phyloP scores from a whole-genome alignment of 2,329 filamentous ascomycete genomes.

The Nakataea oryzae region DNA sequence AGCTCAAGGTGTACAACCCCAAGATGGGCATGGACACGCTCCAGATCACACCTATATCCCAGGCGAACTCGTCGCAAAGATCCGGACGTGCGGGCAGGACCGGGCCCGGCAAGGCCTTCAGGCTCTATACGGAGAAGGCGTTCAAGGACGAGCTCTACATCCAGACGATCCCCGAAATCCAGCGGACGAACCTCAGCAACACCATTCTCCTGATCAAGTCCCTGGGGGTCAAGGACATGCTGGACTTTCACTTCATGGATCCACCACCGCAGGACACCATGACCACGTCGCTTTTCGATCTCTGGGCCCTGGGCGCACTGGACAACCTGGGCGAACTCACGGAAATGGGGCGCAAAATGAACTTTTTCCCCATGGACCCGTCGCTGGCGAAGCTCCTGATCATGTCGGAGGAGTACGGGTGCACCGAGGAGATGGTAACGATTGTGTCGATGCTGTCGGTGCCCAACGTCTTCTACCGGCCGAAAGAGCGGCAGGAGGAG shows the following conservation, averaged over 20 bases:
- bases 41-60: conserved; percentile 94
- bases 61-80: conserved; percentile 89
- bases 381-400: conserved; percentile 91
- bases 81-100: conserved; percentile 91
- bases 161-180: conserved; percentile 94
- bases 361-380: conserved; percentile 95
- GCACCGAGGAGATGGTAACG: conserved; percentile 95
- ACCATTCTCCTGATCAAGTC: conserved; percentile 92
- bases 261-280: conserved; percentile 97
- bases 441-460: conserved; percentile 98
- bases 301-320: conserved; percentile 89
- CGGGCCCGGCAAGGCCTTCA: conserved; percentile 89
- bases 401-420: conserved; percentile 79
- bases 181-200: conserved; percentile 90
- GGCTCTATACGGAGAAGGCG: conserved; percentile 86
- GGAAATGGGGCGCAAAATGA: conserved; percentile 81
- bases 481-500: conserved; percentile 93
- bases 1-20: conserved; percentile 97
- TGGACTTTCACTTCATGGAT: conserved; percentile 99
- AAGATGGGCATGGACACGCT: conserved; percentile 99
- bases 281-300: conserved; percentile 90
- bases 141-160: conserved; percentile 96
- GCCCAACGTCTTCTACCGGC: conserved; percentile 91
- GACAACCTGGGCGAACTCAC: conserved; percentile 93
- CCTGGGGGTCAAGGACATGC: conserved; percentile 81